These are phyloP conservation scores for Naegleria fowleri DNA, from an alignment of 208 protist genomes.

Conservation along the genomic window DNA sequence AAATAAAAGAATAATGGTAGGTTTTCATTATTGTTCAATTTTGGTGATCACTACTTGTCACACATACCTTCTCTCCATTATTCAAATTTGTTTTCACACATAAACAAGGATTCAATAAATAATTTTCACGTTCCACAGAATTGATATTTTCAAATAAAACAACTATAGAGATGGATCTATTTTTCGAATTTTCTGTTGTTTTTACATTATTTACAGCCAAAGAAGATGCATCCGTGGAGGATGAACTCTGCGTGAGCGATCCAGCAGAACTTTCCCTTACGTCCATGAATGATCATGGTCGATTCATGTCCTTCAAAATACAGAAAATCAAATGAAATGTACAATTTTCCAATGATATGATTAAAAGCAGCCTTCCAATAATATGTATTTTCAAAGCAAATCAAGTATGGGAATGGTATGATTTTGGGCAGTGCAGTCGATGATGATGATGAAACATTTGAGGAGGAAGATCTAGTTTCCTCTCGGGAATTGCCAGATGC, in stretches of 20 bases:
- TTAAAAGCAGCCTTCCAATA: not conserved
- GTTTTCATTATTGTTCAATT: too few relatives aligned
- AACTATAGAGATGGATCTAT: not conserved
- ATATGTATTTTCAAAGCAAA: not conserved
- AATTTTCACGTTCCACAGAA: not conserved
- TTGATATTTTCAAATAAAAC: not conserved
- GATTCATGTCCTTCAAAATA: not conserved
- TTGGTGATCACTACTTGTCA: too few relatives aligned
- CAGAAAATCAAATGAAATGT: not conserved
- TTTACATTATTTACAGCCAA: not conserved
- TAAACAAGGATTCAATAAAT: not conserved
- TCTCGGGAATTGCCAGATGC: not conserved
- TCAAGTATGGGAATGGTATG: not conserved
- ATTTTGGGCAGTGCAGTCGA: not conserved
- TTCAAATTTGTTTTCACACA: not conserved
- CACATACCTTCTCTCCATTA: not conserved
- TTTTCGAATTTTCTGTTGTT: not conserved
- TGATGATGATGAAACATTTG: not conserved
- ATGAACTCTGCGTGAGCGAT: too few relatives aligned
- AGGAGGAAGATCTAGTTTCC: too few relatives aligned
- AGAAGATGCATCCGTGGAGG: not conserved
- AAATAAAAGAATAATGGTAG: too few relatives aligned
- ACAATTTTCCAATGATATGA: not conserved
- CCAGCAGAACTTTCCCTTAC: too few relatives aligned
- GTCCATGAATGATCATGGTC: not conserved